Evolutionary conservation across 148 eudicot genomes (phyloP).

Genomic region (Suaeda aralocaspica): DNA sequence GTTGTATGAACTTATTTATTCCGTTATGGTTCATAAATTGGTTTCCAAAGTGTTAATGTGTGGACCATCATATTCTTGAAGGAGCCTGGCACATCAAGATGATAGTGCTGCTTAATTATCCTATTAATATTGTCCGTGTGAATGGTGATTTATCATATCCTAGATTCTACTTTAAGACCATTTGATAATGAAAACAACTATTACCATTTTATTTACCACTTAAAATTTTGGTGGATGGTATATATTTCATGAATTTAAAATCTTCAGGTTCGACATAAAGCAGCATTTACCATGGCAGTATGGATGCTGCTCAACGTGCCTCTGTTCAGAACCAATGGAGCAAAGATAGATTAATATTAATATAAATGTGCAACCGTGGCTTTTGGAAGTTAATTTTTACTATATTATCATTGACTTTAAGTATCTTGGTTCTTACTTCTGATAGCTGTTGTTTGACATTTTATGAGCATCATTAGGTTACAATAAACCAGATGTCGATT

Average conservation of each 20-base stretch:
- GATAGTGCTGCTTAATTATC: not conserved
- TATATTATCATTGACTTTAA: constrained; percentile 16
- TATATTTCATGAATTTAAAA: not conserved
- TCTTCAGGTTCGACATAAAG: constrained; percentile 83
- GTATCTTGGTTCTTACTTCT: not conserved
- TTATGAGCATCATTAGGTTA: constrained; percentile 56
- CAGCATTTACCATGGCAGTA: constrained; percentile 92
- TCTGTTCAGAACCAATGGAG: constrained; percentile 90
- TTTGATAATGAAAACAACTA: not conserved
- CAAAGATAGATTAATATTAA: constrained; percentile 88
- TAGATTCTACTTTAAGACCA: not conserved
- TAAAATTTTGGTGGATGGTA: not conserved
- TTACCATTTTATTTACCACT: not conserved
- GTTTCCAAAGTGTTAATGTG: not conserved
- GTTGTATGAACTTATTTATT: not conserved
- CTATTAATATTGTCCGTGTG: not conserved
- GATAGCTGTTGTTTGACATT: constrained; percentile 27
- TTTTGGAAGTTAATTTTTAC: constrained; percentile 78
- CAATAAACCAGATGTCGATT: constrained; percentile 95
- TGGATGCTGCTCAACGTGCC: constrained; percentile 85
- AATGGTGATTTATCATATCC: not conserved
- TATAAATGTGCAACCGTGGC: constrained; percentile 99
- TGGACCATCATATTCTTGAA: not conserved
- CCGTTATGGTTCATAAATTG: not conserved
- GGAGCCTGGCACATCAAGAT: not conserved